Evolutionary conservation across 2,329 filamentous ascomycete genomes (phyloP).

Genomic region (Hypoxylon sp.): DNA sequence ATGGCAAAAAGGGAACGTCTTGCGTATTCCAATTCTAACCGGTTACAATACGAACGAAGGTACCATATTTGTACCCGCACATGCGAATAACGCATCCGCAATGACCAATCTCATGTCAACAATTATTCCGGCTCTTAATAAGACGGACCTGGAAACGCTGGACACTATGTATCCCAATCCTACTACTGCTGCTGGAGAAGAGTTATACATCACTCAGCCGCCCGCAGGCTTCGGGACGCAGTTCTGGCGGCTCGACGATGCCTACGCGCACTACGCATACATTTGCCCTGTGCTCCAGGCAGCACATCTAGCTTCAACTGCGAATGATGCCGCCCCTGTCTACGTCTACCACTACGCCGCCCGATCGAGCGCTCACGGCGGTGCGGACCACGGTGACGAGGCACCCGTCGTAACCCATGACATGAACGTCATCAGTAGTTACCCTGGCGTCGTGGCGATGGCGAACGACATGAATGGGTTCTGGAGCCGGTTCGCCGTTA

Average conservation of each 20-base stretch:
- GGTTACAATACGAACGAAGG: slow-evolving; percentile 81
- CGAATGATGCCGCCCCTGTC: slow-evolving; percentile 49
- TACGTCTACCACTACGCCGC: slow-evolving; percentile 73
- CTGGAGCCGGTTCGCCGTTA: slow-evolving; percentile 57
- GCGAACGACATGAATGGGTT: slow-evolving; percentile 60
- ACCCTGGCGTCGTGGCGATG: slow-evolving; percentile 56
- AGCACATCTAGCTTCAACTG: slow-evolving; percentile 59
- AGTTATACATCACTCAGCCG: slow-evolving; percentile 57
- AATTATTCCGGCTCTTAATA: slow-evolving; percentile 70
- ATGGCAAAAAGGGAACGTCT: slow-evolving; percentile 66
- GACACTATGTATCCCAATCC: slow-evolving; percentile 74
- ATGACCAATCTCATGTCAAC: slow-evolving; percentile 72
- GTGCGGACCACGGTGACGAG: slow-evolving; percentile 64
- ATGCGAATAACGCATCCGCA: slow-evolving; percentile 61
- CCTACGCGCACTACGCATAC: slow-evolving; percentile 75
- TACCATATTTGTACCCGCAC: slow-evolving; percentile 70
- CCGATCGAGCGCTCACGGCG: slow-evolving; percentile 53
- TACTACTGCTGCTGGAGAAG: slow-evolving; percentile 52
- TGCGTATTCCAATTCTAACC: slow-evolving; percentile 73
- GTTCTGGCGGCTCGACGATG: slow-evolving; percentile 69
- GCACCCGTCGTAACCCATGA: slow-evolving; percentile 60
- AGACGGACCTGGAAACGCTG: slow-evolving; percentile 66
- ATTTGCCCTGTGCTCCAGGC: slow-evolving; percentile 74
- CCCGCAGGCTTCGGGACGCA: slow-evolving; percentile 62
- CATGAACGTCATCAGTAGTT: slow-evolving; percentile 51